Evolutionary conservation across 345 rosid genomes (phyloP).

Genomic region (Lepidium africanum): DNA sequence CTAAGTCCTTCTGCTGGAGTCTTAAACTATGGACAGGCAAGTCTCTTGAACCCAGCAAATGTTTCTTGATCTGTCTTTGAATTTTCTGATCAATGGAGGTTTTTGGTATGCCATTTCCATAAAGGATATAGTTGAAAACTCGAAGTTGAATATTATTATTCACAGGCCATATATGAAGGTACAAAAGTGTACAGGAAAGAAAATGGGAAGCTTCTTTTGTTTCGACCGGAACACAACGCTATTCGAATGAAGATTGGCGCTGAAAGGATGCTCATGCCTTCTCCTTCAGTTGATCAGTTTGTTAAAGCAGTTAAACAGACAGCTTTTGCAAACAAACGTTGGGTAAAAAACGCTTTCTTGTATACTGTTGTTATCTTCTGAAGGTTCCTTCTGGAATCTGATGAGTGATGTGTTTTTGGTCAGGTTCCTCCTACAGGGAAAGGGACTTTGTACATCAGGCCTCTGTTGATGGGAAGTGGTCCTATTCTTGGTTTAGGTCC

Average conservation of each 20-base stretch:
- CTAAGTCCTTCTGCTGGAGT: conserved; percentile 50
- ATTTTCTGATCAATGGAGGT: background rate
- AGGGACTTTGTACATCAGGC: conserved; percentile 46
- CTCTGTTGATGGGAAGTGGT: conserved; percentile 47
- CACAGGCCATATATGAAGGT: conserved; percentile 76
- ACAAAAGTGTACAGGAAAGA: conserved; percentile 70
- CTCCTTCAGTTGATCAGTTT: conserved; percentile 49
- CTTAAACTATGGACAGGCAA: conserved; percentile 57
- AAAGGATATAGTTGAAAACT: no score
- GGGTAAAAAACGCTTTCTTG: conserved; percentile 44
- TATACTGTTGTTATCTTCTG: background rate
- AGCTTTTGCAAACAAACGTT: conserved; percentile 52
- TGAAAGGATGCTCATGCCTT: conserved; percentile 50
- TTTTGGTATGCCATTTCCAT: no score
- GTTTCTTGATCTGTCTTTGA: background rate
- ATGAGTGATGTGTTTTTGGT: conserved; percentile 15
- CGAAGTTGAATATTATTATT: no score
- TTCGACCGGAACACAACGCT: conserved; percentile 73
- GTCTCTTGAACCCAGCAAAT: background rate
- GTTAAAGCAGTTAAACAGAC: conserved; percentile 45
- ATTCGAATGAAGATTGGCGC: conserved; percentile 48
- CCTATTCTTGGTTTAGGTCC: conserved; percentile 40
- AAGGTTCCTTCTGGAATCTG: conserved; percentile 1
- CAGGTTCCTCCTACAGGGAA: conserved; percentile 49
- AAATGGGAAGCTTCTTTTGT: conserved; percentile 54